Evolutionary conservation across 371 early-diverging fungal species (phyloP).

Genomic region (Apophysomyces variabilis): DNA sequence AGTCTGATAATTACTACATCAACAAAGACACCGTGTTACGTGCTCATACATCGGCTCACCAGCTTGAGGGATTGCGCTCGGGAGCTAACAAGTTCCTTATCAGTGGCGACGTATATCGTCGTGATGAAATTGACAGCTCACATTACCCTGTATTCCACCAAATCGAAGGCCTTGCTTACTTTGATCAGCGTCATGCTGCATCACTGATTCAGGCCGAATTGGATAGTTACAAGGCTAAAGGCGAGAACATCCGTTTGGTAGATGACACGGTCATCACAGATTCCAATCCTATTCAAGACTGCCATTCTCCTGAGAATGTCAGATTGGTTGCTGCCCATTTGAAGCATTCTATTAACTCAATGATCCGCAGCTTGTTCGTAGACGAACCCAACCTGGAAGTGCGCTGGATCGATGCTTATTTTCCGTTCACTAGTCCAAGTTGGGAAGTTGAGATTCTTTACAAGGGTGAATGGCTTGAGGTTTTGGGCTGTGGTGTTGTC

Average conservation of each 20-base stretch:
- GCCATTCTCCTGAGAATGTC: constrained; percentile 57
- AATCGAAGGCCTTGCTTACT: constrained; percentile 88
- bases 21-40: constrained; percentile 81
- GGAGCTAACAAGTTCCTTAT: constrained; percentile 71
- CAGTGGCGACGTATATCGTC: constrained; percentile 95
- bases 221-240: constrained; percentile 16
- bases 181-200: constrained; percentile 40
- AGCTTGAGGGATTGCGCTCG: constrained; percentile 71
- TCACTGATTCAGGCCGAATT: constrained; percentile 28
- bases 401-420: constrained; percentile 96
- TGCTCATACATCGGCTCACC: constrained; percentile 97
- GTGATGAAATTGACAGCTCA: constrained; percentile 94
- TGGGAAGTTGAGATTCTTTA: constrained; percentile 96
- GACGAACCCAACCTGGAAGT: constrained; percentile 74
- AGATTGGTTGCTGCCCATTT: constrained; percentile 69
- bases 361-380: constrained; percentile 76
- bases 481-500: constrained; percentile 94
- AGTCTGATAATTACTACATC: constrained; percentile 93
- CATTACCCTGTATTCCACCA: constrained; percentile 99
- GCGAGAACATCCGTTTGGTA: constrained; percentile 50
- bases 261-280: constrained; percentile 62
- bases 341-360: constrained; percentile 78
- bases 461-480: constrained; percentile 95
- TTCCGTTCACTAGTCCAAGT: constrained; percentile 96
- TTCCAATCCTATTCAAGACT: constrained; percentile 62